Base-by-base conservation (phyloP, 352 stramenopile genomes). In the Phytophthora foliorum region DNA sequence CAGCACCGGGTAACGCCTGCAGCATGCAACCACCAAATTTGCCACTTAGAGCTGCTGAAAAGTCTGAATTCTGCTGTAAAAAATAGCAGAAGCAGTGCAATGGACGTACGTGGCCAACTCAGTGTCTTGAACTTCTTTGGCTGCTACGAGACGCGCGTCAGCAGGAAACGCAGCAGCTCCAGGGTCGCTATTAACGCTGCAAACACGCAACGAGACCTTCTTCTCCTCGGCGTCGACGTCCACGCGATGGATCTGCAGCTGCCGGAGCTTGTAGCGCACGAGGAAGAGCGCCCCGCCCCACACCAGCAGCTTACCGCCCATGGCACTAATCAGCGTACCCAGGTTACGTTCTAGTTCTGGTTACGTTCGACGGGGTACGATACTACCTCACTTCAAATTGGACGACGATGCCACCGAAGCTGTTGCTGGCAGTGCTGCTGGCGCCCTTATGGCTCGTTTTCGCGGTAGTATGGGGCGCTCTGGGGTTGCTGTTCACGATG, bases 31-130 rank as follows among this genome's bases (percentile, higher is more conserved):
- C n/a, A 45, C 19, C 0, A 24, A 2, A 45, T 1, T 11, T 22
- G 3, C 3, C 38, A 45, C 24, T 22, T 22, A 45, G 6, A 45
- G 24, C 3, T 45, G 38, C 19, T 22, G 10, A 24, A 42, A 13
- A 17, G 1, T 9, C 16, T 19, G 6, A 42, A 21, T 21, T 10
- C 2, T 17, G 17, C 13, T 45, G 7, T 46, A 25, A 49, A n/a
- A 49, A 16, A 19, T 27, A 17, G 21, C 9, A 49, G 14, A 49
- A 34, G 29, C 29, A 34, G 7, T 13, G n/a, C 19, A 21, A 46
- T 24, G 16, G 46, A 80, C 72, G 55, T 64, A 89, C 81, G 58
- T 72, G 48, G 74, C 78, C n/a, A 86, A 54, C 6, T 71, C 42
- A 1, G 55, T 41, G 48, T 84, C 67, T 58, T 80, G 67, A 44